These are phyloP conservation scores for Quercus rubra DNA, from an alignment of 306 rosid species.

Conservation along the genomic window DNA sequence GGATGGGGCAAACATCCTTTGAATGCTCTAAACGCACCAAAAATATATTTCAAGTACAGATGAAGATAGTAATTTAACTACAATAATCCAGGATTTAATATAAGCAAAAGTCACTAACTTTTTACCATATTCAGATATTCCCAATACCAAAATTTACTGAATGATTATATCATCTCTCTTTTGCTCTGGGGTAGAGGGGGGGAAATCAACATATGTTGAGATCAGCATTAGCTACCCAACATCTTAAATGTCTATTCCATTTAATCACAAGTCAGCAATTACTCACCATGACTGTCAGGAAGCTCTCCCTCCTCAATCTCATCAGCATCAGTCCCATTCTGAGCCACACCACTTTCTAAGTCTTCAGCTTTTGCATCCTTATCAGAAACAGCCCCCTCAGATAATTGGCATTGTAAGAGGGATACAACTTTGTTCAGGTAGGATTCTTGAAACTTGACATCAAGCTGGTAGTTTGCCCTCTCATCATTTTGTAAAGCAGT, in stretches of 20 bases:
- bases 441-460: conserved; percentile 97
- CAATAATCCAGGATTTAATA: neutral
- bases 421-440: conserved; percentile 74
- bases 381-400: conserved; percentile 85
- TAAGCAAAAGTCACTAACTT: neutral
- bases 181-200: neutral
- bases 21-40: neutral
- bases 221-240: conserved; percentile 4
- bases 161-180: neutral
- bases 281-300: conserved; percentile 93
- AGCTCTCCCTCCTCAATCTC: conserved; percentile 99
- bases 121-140: neutral
- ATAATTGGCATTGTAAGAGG: conserved; percentile 83
- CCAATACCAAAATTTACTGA: neutral
- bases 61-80: neutral
- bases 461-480: conserved; percentile 97
- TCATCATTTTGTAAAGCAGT: conserved; percentile 98
- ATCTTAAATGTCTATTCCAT: neutral
- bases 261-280: conserved; percentile 28
- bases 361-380: conserved; percentile 47
- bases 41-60: neutral
- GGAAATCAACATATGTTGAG: neutral
- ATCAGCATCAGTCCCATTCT: conserved; percentile 39
- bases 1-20: neutral
- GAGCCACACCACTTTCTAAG: conserved; percentile 30